Evolutionary conservation across 2,329 filamentous ascomycete species (phyloP).

Genomic region (Dactylella cylindrospora): DNA sequence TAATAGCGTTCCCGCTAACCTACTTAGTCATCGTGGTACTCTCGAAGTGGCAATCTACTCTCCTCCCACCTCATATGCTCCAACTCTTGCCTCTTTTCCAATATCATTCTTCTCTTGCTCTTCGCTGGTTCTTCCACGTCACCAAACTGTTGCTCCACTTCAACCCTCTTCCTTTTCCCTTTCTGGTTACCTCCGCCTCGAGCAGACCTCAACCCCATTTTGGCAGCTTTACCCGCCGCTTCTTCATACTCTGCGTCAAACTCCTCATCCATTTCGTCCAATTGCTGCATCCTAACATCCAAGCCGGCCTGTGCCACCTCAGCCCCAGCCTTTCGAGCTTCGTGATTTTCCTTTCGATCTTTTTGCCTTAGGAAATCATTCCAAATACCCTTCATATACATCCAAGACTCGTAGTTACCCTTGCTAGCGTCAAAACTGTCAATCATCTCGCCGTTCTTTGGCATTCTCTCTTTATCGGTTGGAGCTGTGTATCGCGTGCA

Average conservation of each 20-base stretch:
- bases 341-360: not conserved
- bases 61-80: not conserved
- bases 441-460: not conserved
- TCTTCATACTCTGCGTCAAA: not conserved
- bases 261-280: not conserved
- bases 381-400: conserved; percentile 33
- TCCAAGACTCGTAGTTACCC: conserved; percentile 18
- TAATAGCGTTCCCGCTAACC: not conserved
- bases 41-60: not conserved
- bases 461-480: not conserved
- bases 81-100: conserved; percentile 5
- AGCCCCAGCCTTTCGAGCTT: not conserved
- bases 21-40: not conserved
- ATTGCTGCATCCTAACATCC: not conserved
- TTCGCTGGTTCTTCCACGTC: not conserved
- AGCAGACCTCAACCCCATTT: conserved; percentile 6
- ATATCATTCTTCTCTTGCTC: conserved; percentile 20
- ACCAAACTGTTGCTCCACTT: not conserved
- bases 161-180: conserved; percentile 1
- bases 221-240: not conserved
- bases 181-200: too few relatives aligned
- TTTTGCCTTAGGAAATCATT: conserved; percentile 14
- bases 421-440: conserved; percentile 1
- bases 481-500: conserved; percentile 16
- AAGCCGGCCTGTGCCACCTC: not conserved